A percentile compares a stretch with the other conserved stretches of the same genome.
Evolutionary conservation across 305 asterid species (phyloP).

Genomic region (Ilex paraguariensis): DNA sequence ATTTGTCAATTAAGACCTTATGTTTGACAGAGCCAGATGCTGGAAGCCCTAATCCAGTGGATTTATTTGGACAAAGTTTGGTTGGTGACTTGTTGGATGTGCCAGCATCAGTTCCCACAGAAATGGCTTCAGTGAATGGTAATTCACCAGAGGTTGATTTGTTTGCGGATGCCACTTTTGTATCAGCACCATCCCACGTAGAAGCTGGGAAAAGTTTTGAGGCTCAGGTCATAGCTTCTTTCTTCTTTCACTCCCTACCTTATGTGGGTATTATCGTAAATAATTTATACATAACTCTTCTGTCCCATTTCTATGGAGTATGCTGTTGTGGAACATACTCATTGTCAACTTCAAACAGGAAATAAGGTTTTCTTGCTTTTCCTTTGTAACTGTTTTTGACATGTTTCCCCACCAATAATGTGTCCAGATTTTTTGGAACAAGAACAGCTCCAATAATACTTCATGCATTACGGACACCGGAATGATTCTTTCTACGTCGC

Average conservation of each 20-base stretch:
- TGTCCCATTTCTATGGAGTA: too few relatives aligned
- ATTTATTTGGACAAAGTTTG: constrained; percentile 74
- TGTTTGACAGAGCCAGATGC: constrained; percentile 58
- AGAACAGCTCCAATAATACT: too few relatives aligned
- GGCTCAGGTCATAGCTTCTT: constrained; percentile 47
- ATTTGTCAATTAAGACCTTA: constrained; percentile 2
- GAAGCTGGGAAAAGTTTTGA: constrained; percentile 32
- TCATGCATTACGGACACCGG: too few relatives aligned
- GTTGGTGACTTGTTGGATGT: constrained; percentile 74
- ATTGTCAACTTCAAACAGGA: too few relatives aligned
- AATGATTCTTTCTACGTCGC: too few relatives aligned
- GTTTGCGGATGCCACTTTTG: constrained; percentile 90
- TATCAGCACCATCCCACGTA: constrained; percentile 60
- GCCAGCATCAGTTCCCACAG: constrained; percentile 41
- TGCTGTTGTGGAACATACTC: too few relatives aligned
- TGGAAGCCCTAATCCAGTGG: constrained; percentile 60
- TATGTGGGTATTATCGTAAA: too few relatives aligned
- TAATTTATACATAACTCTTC: too few relatives aligned
- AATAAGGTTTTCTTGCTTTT: too few relatives aligned
- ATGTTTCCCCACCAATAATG: too few relatives aligned
- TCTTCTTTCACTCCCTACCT: background rate
- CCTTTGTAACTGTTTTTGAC: too few relatives aligned
- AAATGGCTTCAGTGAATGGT: constrained; percentile 31
- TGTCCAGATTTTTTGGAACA: too few relatives aligned
- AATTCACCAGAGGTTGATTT: constrained; percentile 72